Percentiles rank a stretch among this genome's conserved stretches.
Evolutionary conservation across 345 rosid species (phyloP).

Genomic region (Fremontodendron californicum): DNA sequence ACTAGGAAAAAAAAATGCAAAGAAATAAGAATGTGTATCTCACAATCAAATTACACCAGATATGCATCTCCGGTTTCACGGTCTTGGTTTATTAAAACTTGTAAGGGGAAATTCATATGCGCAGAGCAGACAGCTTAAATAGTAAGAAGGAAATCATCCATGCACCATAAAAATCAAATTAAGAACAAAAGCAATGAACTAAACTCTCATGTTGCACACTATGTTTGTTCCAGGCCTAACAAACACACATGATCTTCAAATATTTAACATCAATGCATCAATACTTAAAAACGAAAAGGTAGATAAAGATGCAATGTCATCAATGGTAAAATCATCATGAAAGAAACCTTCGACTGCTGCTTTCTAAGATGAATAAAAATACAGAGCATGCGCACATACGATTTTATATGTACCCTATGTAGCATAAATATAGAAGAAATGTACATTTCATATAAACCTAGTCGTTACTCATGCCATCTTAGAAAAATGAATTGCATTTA

Average conservation of each 20-base stretch:
- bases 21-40: not conserved
- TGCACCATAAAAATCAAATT: not conserved
- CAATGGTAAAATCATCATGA: not conserved
- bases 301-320: not conserved
- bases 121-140: not conserved
- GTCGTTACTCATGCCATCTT: not conserved
- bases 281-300: not conserved
- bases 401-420: not conserved
- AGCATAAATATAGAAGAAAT: not conserved
- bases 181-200: not conserved
- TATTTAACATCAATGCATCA: not conserved
- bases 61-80: not conserved
- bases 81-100: not conserved
- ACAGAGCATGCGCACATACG: not conserved
- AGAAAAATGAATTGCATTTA: not conserved
- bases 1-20: not conserved
- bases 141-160: not conserved
- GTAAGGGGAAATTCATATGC: not conserved
- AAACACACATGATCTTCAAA: not conserved
- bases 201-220: not conserved
- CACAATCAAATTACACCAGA: not conserved
- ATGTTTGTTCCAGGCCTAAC: not conserved
- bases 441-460: not conserved
- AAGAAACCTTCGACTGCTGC: not conserved
- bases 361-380: not conserved